phyloP scores from a whole-genome alignment of 2,329 filamentous ascomycete genomes.

The Colletotrichum sp. region DNA sequence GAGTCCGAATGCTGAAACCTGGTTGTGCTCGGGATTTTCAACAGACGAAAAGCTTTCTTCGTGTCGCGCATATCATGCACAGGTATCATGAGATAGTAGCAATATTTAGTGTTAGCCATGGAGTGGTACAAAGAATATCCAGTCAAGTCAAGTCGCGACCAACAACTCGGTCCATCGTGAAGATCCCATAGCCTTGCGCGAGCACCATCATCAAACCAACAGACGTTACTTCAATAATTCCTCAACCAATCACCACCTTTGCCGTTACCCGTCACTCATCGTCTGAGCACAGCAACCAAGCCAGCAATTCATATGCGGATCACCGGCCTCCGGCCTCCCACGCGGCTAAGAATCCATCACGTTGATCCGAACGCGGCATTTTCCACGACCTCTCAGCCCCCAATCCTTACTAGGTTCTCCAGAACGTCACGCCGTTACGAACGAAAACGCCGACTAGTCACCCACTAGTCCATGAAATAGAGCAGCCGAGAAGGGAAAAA shows the following conservation, averaged over 20 bases:
- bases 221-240: background rate
- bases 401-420: background rate
- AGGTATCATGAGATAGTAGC: background rate
- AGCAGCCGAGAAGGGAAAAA: background rate
- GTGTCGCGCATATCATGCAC: background rate
- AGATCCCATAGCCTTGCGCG: background rate
- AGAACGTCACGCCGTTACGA: background rate
- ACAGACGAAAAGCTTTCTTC: background rate
- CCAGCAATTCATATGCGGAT: background rate
- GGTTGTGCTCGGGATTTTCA: background rate
- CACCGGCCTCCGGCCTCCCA: background rate
- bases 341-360: background rate
- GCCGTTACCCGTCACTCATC: background rate
- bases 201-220: background rate
- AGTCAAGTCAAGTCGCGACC: background rate
- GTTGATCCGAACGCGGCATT: background rate
- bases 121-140: background rate
- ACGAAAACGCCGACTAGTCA: background rate
- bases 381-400: background rate
- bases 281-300: background rate
- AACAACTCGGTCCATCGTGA: background rate
- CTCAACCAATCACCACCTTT: background rate
- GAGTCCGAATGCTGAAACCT: background rate
- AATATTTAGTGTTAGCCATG: background rate
- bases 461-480: background rate